phyloP scores from a whole-genome alignment of 1,139 yeast species.

The Zygoascus hellenicus region DNA sequence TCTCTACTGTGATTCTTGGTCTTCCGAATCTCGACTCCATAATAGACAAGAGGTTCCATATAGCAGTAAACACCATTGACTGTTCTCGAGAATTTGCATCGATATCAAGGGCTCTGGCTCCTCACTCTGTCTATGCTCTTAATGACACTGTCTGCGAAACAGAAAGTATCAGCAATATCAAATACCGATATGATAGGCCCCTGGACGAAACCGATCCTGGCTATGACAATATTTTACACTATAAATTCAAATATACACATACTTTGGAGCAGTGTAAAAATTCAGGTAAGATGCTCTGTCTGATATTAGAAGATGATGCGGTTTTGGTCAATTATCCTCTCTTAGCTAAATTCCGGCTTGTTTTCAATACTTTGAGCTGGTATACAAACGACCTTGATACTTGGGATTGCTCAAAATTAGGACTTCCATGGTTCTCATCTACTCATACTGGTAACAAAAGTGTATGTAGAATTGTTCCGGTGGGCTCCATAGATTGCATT shows the following conservation, averaged over 20 bases:
- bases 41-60: conserved; percentile 1
- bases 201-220: not conserved
- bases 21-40: not conserved
- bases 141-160: conserved; percentile 6
- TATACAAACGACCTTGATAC: conserved; percentile 12
- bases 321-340: conserved; percentile 12
- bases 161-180: not conserved
- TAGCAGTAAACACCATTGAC: conserved; percentile 7
- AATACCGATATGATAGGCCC: not conserved
- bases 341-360: conserved; percentile 13
- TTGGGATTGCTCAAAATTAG: conserved; percentile 20
- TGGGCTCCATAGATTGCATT: conserved; percentile 13
- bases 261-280: conserved; percentile 17
- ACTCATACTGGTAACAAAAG: conserved; percentile 19
- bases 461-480: conserved; percentile 18
- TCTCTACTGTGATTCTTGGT: conserved; percentile 1
- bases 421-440: conserved; percentile 16
- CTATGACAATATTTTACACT: conserved; percentile 1
- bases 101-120: not conserved
- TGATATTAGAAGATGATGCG: conserved; percentile 18
- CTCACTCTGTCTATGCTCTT: not conserved
- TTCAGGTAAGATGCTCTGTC: conserved; percentile 18
- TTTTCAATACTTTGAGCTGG: conserved; percentile 17
- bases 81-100: conserved; percentile 2
- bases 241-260: conserved; percentile 6